Evolutionary conservation across 1,139 yeast species (phyloP).

Genomic region (Ashbya aceris): DNA sequence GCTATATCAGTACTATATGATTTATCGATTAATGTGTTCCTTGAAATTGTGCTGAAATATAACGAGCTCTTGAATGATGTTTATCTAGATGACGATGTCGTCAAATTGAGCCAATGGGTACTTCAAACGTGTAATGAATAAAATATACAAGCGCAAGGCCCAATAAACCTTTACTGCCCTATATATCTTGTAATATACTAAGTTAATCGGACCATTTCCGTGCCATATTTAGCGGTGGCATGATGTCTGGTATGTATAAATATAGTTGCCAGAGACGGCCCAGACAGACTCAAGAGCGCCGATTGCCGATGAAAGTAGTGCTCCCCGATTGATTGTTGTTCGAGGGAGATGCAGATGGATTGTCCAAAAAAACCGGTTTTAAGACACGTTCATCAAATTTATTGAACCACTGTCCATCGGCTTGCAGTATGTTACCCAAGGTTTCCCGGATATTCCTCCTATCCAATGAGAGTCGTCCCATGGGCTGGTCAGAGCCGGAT

Average conservation of each 20-base stretch:
- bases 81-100: constrained; percentile 50
- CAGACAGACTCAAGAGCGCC: neutral
- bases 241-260: neutral
- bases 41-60: constrained; percentile 53
- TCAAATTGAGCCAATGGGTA: constrained; percentile 62
- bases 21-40: constrained; percentile 52
- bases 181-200: too few relatives aligned
- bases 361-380: constrained; percentile 86
- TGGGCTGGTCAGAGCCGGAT: constrained; percentile 3
- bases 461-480: constrained; percentile 12
- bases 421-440: constrained; percentile 38
- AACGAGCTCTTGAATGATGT: constrained; percentile 56
- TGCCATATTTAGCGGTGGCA: neutral
- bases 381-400: constrained; percentile 91
- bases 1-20: constrained; percentile 51
- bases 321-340: constrained; percentile 4
- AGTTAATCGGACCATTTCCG: too few relatives aligned
- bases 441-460: constrained; percentile 17
- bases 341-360: constrained; percentile 13
- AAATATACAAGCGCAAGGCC: neutral
- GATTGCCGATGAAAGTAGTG: constrained; percentile 6
- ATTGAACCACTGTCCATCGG: constrained; percentile 86
- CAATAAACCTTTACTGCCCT: too few relatives aligned
- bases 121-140: constrained; percentile 37
- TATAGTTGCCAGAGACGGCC: neutral